A percentile compares a stretch with the other conserved stretches of the same genome.
Evolutionary conservation across 129 eudicot genomes (phyloP).

Genomic region (Centrapalus pauciflorus): DNA sequence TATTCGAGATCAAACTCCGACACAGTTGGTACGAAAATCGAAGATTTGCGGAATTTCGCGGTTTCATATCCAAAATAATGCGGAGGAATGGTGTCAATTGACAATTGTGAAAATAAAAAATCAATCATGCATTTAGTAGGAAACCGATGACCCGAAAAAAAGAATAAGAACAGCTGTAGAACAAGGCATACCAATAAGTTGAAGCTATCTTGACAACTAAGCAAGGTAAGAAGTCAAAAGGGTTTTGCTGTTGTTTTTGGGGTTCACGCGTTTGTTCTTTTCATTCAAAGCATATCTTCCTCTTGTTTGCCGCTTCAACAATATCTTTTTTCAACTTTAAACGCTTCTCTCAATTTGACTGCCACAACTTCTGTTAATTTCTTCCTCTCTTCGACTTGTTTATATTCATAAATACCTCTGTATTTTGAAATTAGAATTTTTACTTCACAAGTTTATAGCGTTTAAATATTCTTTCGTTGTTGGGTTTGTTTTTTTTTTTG

Average conservation of each 20-base stretch:
- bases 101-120: too few relatives aligned
- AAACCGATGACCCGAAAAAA: too few relatives aligned
- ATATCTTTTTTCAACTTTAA: constrained; percentile 6
- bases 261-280: constrained; percentile 27
- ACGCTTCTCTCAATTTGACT: not conserved
- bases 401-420: too few relatives aligned
- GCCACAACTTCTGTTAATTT: not conserved
- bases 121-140: too few relatives aligned
- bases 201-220: too few relatives aligned
- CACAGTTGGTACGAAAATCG: too few relatives aligned
- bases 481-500: not conserved
- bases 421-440: not conserved
- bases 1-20: too few relatives aligned
- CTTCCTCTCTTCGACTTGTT: not conserved
- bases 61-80: too few relatives aligned
- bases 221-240: not conserved
- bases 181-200: too few relatives aligned
- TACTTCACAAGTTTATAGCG: not conserved
- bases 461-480: not conserved
- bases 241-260: constrained; percentile 1
- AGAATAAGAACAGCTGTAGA: not conserved
- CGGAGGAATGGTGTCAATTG: too few relatives aligned
- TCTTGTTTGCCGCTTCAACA: constrained; percentile 19
- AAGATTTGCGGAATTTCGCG: too few relatives aligned
- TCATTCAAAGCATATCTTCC: constrained; percentile 16